These are phyloP conservation scores for Colletotrichum falcatum DNA, from an alignment of 2,329 filamentous ascomycete species.

Conservation along the genomic window DNA sequence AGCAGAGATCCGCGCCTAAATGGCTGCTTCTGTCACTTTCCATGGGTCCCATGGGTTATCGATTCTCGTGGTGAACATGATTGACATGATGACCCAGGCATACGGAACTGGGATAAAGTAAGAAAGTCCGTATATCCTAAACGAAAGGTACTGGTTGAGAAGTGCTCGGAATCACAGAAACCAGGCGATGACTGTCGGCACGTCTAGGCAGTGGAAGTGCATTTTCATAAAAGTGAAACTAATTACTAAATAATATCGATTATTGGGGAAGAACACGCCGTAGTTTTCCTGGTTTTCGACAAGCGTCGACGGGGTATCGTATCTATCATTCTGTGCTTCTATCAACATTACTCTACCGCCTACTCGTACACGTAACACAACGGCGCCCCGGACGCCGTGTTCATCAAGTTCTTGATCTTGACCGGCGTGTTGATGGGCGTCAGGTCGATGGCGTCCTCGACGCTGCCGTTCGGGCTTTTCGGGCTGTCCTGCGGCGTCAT, in stretches of 20 bases:
- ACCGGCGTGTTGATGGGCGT: conserved; percentile 50
- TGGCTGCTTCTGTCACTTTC: background rate
- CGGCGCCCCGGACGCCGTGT: conserved; percentile 54
- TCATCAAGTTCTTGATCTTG: conserved; percentile 52
- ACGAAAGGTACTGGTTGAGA: background rate
- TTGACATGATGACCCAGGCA: background rate
- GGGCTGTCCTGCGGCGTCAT: conserved; percentile 57
- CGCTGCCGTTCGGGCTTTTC: conserved; percentile 55
- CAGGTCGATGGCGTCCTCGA: conserved; percentile 53
- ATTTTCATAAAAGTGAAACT: background rate
- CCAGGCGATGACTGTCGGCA: background rate
- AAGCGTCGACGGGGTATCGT: background rate
- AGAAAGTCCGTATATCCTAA: background rate
- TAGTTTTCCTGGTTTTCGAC: rapidly evolving
- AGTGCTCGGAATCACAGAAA: background rate
- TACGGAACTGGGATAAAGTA: background rate
- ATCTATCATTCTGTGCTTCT: background rate
- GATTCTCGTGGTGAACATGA: background rate
- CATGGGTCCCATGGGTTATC: background rate
- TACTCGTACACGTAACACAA: conserved; percentile 58
- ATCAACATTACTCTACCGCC: background rate
- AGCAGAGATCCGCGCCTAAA: background rate
- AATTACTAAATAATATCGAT: background rate
- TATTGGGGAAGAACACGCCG: background rate
- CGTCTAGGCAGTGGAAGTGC: background rate